Evolutionary conservation across 495 filamentous ascomycete species (phyloP).

Genomic region (Lepraria neglecta): DNA sequence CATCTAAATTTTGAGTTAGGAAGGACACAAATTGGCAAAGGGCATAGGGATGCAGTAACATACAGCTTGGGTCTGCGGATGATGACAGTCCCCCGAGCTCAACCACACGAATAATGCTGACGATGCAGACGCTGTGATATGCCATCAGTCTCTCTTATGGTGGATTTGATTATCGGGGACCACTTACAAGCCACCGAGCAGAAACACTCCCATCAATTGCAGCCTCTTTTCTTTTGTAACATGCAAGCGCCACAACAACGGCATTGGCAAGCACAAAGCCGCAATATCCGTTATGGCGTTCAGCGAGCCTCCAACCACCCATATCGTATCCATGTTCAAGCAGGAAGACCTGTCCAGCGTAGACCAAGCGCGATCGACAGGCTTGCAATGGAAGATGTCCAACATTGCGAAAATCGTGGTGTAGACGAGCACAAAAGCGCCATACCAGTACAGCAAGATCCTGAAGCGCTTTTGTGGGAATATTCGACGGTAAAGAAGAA

Average conservation of each 20-base stretch:
- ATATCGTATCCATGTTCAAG: conserved; percentile 18
- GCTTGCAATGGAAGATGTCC: conserved; percentile 37
- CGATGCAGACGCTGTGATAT: conserved; percentile 6
- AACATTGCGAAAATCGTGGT: conserved; percentile 31
- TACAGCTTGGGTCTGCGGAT: conserved; percentile 10
- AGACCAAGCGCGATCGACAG: conserved; percentile 27
- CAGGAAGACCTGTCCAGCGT: conserved; percentile 4
- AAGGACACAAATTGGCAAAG: too few species aligned
- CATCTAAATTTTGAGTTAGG: neutral
- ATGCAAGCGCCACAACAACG: conserved; percentile 22
- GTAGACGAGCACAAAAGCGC: conserved; percentile 30
- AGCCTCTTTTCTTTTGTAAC: conserved; percentile 9
- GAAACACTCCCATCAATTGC: conserved; percentile 19
- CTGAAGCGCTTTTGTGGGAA: conserved; percentile 29
- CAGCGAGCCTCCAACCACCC: conserved; percentile 17
- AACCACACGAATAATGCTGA: conserved; percentile 10
- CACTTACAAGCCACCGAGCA: conserved; percentile 23
- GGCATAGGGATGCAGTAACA: neutral
- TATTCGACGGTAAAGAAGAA: conserved; percentile 36
- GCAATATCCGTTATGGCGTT: conserved; percentile 21
- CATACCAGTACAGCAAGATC: conserved; percentile 26
- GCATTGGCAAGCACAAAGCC: conserved; percentile 18
- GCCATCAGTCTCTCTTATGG: neutral
- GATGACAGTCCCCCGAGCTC: conserved; percentile 12
- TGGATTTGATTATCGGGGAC: neutral